Percentiles rank a stretch among this genome's conserved stretches.
Conservation (phyloP, 1,284 basidiomycete species). For the Tylopilus sp. region DNA sequence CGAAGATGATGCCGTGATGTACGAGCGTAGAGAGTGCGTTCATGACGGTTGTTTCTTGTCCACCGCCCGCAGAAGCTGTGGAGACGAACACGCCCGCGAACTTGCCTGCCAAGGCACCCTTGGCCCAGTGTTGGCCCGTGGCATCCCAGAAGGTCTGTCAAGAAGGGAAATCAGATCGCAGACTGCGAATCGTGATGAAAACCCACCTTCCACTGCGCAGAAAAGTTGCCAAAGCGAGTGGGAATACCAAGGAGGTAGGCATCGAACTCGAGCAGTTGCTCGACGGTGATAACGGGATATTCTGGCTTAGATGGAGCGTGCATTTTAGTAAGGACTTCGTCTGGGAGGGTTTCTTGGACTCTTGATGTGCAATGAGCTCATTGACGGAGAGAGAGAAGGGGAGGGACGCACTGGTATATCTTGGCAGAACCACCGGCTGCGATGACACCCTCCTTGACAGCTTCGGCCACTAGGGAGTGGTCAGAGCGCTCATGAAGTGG, state of each 20-base stretch:
- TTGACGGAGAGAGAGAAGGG: background rate
- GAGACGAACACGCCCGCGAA: slow-evolving; percentile 46
- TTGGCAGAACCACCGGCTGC: slow-evolving; percentile 45
- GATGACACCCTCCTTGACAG: slow-evolving; percentile 46
- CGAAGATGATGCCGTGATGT: slow-evolving; percentile 53
- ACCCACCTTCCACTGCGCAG: slow-evolving; percentile 34
- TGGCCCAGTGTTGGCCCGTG: slow-evolving; percentile 45
- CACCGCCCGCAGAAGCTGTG: slow-evolving; percentile 40
- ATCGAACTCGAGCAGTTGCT: slow-evolving; percentile 43
- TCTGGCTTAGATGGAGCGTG: slow-evolving; percentile 12
- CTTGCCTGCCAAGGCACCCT: slow-evolving; percentile 50
- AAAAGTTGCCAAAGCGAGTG: slow-evolving; percentile 42
- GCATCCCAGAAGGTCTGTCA: background rate
- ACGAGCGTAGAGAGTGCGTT: slow-evolving; percentile 49
- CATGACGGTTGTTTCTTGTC: slow-evolving; percentile 45
- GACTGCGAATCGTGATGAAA: background rate
- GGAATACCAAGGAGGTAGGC: slow-evolving; percentile 43
- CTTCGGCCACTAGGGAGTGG: slow-evolving; percentile 41
- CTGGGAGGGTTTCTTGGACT: slow-evolving; percentile 80
- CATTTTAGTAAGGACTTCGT: slow-evolving; percentile 17
- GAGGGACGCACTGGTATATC: slow-evolving; percentile 52
- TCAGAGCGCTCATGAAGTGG: background rate
- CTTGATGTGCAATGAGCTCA: slow-evolving; percentile 33
- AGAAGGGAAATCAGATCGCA: background rate
- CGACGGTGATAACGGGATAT: slow-evolving; percentile 66